Percentiles rank a stretch among this genome's conserved stretches.
phyloP scores from a whole-genome alignment of 257 asterid species.

The Solanum bulbocastanum region DNA sequence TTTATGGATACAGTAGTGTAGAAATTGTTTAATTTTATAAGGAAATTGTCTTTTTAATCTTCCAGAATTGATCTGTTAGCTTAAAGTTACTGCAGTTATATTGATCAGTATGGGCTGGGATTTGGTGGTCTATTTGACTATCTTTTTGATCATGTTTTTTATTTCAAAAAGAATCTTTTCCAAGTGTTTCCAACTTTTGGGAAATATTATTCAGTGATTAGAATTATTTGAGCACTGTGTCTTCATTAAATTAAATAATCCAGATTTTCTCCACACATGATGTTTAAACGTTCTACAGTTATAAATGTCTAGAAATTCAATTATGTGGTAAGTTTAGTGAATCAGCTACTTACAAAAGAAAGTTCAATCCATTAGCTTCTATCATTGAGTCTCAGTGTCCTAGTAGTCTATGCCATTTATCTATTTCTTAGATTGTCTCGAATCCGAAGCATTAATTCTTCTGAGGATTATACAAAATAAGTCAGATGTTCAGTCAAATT shows the following conservation, averaged over 20 bases:
- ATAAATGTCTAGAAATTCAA: not conserved
- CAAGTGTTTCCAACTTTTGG: not conserved
- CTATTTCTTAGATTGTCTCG: not conserved
- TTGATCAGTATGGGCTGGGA: not conserved
- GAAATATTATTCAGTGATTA: not conserved
- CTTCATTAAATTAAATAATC: not conserved
- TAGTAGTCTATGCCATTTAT: not conserved
- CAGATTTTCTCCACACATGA: not conserved
- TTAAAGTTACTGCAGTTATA: not conserved
- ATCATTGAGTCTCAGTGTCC: not conserved
- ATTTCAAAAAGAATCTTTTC: not conserved
- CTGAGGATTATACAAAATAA: not conserved
- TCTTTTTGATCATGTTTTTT: not conserved
- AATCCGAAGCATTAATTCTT: not conserved
- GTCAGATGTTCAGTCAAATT: not conserved
- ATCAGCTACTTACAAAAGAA: not conserved
- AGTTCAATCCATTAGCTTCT: not conserved
- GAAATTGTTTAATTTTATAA: not conserved
- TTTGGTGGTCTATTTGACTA: not conserved
- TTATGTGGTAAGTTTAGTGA: not conserved
- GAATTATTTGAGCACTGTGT: not conserved
- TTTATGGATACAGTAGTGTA: not conserved
- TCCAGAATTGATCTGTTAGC: not conserved
- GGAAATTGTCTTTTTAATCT: not conserved
- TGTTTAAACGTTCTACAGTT: not conserved